Base-by-base conservation (phyloP, 2,329 filamentous ascomycete species). In the Plenodomus lindquistii region DNA sequence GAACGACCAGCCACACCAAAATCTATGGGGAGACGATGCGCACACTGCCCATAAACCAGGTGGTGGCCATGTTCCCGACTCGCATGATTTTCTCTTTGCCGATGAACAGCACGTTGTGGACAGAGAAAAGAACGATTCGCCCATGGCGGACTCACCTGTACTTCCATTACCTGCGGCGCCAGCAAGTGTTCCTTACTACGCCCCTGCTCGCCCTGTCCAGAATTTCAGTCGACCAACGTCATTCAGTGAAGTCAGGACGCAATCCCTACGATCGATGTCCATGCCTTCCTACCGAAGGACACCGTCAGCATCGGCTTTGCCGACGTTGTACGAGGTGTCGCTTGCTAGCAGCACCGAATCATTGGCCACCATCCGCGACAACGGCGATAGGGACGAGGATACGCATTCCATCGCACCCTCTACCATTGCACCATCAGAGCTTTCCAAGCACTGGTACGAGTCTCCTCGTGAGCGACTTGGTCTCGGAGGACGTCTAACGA, bases 401-500 rank as follows among this genome's bases (percentile, higher is more conserved):
- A 41, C 59, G 29, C 40, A 49, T 21, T 70, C 66, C 0, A 65
- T 67, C 20, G 59, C 66, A 2, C 65, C 48, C 24, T 67, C 46
- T 37, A 70, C 67, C 17, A 57, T 69, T 39, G 65, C 69, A 7
- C 68, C 65, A 10, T 72, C 70, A 13, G 68, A 61, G 18, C 61
- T 73, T 41, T 71, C 69, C 18, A 62, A 62, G 19, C 69, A 68
- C 49, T 72, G 68, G 67, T 66, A 65, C 42, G 63, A 62, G 34
- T 66, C 65, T 44, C 59, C 70, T 19, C 65, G 63, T 19, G 71
- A 73, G 51, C 67, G 70, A 11, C 64, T 73, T 7, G 70, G 70
- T 20, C 58, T 73, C 1, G 70, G 71, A 22, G 62, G 69, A 19
- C 60, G 62, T 15, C 56, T 72, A 44, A 65, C 62, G 18, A 70